phyloP scores from a whole-genome alignment of 768 basidiomycete species.

The Amanita pallidorosea region DNA sequence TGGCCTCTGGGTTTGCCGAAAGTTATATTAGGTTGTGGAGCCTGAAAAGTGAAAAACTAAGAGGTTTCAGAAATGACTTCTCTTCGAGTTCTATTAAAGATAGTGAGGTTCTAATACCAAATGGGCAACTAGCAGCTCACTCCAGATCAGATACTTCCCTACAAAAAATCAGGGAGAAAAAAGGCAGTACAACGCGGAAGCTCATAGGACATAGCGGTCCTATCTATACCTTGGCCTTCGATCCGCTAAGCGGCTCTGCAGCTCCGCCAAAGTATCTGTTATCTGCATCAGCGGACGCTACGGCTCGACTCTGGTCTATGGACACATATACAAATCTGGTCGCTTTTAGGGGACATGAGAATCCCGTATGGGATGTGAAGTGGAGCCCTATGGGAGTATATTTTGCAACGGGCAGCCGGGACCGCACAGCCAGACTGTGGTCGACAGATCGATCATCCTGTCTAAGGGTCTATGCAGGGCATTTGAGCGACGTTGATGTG shows the following conservation, averaged over 20 bases:
- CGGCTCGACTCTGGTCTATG: constrained; percentile 87
- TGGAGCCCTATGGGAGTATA: constrained; percentile 99
- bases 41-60: constrained; percentile 83
- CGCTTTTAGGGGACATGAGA: constrained; percentile 91
- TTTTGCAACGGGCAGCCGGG: constrained; percentile 92
- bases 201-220: constrained; percentile 95
- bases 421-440: constrained; percentile 93
- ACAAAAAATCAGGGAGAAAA: constrained; percentile 66
- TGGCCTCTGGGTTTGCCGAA: constrained; percentile 94
- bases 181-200: constrained; percentile 81
- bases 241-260: constrained; percentile 82
- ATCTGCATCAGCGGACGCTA: constrained; percentile 88
- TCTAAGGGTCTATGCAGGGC: constrained; percentile 88
- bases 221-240: constrained; percentile 90
- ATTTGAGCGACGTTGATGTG: constrained; percentile 95
- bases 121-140: not conserved
- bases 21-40: constrained; percentile 95
- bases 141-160: constrained; percentile 40
- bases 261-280: constrained; percentile 79
- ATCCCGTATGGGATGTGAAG: constrained; percentile 97
- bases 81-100: constrained; percentile 55
- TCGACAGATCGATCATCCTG: constrained; percentile 85
- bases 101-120: constrained; percentile 31
- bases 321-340: constrained; percentile 92
- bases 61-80: constrained; percentile 69